Percentiles rank a stretch among this genome's conserved stretches.
These are phyloP conservation scores for Gymnopus androsaceus DNA, from an alignment of 1,284 basidiomycete genomes.

Conservation along the genomic window DNA sequence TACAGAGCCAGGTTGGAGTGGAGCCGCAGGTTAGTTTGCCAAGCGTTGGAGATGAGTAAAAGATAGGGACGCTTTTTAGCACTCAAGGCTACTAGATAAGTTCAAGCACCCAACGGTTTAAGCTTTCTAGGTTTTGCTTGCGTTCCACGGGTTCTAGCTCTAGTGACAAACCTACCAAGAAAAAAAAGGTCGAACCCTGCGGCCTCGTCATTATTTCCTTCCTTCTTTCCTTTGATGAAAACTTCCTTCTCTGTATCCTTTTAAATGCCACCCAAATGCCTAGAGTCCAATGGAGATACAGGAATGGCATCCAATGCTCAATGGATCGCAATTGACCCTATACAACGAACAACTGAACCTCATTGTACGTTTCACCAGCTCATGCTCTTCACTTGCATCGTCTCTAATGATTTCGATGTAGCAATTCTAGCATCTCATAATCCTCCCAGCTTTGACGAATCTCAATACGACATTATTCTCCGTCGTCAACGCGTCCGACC, in stretches of 20 bases:
- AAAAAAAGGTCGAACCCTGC: too few species aligned
- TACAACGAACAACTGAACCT: constrained; percentile 8
- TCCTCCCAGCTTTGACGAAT: constrained; percentile 47
- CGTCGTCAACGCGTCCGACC: constrained; percentile 58
- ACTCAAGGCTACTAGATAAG: too few species aligned
- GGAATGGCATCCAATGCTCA: background rate
- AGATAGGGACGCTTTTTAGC: too few species aligned
- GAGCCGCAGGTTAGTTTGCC: too few species aligned
- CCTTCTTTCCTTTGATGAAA: too few species aligned
- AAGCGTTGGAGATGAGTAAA: too few species aligned
- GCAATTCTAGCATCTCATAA: background rate
- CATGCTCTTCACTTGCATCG: background rate
- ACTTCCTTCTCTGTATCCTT: background rate
- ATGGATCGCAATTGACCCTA: constrained; percentile 26
- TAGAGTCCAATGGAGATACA: background rate
- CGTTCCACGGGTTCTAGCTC: too few species aligned
- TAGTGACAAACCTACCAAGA: too few species aligned
- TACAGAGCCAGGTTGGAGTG: too few species aligned
- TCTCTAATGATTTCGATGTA: background rate
- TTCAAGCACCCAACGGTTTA: too few species aligned
- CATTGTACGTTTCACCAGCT: background rate
- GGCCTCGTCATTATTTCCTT: too few species aligned
- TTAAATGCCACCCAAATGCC: background rate
- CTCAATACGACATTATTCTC: constrained; percentile 56
- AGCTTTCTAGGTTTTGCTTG: too few species aligned